Evolutionary conservation across 306 rosid genomes (phyloP), one percentile per base, ranked within the genome.

Genomic region (Trichosanthes truncata): DNA sequence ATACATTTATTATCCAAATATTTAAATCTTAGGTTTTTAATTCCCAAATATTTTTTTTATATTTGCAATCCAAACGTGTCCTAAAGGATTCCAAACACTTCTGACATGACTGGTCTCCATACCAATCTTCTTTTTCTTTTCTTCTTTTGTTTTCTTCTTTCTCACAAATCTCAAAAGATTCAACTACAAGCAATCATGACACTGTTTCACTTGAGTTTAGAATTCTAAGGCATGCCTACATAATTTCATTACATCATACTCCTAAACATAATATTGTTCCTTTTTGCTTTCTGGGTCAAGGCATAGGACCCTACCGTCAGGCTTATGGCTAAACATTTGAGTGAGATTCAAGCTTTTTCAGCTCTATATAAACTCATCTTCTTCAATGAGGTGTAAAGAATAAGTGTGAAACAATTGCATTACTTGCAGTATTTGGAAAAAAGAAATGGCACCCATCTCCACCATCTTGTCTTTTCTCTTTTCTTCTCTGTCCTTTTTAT

Each of bases 381-480:
- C 45, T 74, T 74, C 26, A 10, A 8, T 29, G 61, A 31, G 49
- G 38, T 1, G 25, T 71, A 71, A 45, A 71, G 55, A 71, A 25
- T 4, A 69, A 12, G 49, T 13, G 74, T 9, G 5, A 71, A 21
- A 71, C 35, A 36, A 67, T 6, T 18, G 51, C n/a, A 23, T 21
- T 40, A 11, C 76, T 71, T 71, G 45, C 56, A 21, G 56, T 5
- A 11, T 15, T 71, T n/a, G 36, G 1, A 23, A 20, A 12, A 18
- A 61, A 65, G 1, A 8, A 74, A 74, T 74, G 78, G 60, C 61
- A 49, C 78, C 78, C 45, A 49, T 74, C 61, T 49, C 78, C 62
- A 49, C 78, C 61, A 49, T 74, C 62, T 49, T 74, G 61, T 74
- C 78, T 29, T 9, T 74, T 74, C 78, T 74, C 10, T 74, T 31